These are phyloP conservation scores for Aspergillus cejpii DNA, from an alignment of 2,329 filamentous ascomycete species.

Conservation along the genomic window DNA sequence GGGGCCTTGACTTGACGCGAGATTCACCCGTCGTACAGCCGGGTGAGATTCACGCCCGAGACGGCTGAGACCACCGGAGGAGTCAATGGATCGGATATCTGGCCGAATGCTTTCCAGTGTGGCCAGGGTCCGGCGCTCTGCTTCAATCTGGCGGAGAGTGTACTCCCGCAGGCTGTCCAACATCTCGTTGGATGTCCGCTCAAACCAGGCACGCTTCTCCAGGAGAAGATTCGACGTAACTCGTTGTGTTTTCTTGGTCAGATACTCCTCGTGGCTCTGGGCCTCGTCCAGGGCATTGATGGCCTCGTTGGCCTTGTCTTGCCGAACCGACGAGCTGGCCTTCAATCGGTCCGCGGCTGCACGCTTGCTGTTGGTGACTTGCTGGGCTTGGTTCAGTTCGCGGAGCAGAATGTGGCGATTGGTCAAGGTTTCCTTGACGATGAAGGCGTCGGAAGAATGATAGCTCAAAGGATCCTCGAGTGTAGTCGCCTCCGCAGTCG, in stretches of 20 bases:
- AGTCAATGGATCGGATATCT: conserved; percentile 87
- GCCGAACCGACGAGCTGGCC: conserved; percentile 73
- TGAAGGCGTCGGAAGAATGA: conserved; percentile 90
- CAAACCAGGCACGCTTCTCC: conserved; percentile 87
- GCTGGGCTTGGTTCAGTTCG: conserved; percentile 86
- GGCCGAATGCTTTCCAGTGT: conserved; percentile 89
- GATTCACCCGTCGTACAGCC: conserved; percentile 61
- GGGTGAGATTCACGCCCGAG: conserved; percentile 86
- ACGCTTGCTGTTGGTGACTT: conserved; percentile 72
- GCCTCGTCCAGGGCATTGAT: conserved; percentile 86
- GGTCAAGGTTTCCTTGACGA: conserved; percentile 95
- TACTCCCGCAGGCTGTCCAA: conserved; percentile 81
- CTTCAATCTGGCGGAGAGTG: conserved; percentile 88
- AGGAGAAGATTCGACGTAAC: conserved; percentile 83
- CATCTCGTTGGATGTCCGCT: conserved; percentile 76
- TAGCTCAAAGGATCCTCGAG: conserved; percentile 90
- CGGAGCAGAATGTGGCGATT: conserved; percentile 95
- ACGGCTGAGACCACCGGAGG: conserved; percentile 79
- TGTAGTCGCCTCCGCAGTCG: conserved; percentile 91
- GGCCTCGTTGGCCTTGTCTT: conserved; percentile 97
- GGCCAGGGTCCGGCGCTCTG: conserved; percentile 82
- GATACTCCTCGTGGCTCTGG: conserved; percentile 68
- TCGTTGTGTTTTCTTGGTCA: conserved; percentile 76
- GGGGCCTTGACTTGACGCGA: conserved; percentile 85
- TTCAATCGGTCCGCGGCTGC: conserved; percentile 84